Conservation (phyloP, 192 early-diverging fungal species). For the Chytriomyces sp. region DNA sequence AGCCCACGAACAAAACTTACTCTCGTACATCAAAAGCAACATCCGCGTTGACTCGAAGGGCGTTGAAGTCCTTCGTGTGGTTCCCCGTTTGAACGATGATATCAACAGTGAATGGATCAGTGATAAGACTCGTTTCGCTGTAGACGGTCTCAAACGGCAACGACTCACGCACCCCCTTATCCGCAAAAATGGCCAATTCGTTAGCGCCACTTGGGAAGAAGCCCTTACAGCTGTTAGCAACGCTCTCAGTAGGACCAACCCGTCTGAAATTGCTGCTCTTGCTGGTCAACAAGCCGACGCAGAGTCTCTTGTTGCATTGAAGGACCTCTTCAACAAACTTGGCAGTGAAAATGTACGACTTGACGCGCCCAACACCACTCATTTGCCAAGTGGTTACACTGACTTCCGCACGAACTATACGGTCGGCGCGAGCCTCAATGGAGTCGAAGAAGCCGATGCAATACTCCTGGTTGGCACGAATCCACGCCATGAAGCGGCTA, state of each 20-base stretch:
- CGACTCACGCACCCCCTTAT: conserved; percentile 90
- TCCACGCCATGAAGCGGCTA: conserved; percentile 93
- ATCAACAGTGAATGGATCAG: conserved; percentile 99
- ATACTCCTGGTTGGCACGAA: conserved; percentile 92
- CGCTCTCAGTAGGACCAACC: conserved; percentile 60
- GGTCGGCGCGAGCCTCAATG: conserved; percentile 80
- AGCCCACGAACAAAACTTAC: no score
- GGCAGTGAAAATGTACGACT: conserved; percentile 85
- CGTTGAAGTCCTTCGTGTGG: conserved; percentile 92
- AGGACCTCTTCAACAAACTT: conserved; percentile 88
- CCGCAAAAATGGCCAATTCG: conserved; percentile 80
- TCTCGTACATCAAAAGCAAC: no score
- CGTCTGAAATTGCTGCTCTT: conserved; percentile 74
- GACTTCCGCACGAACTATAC: conserved; percentile 92
- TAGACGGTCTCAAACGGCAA: conserved; percentile 95
- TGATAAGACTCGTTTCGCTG: conserved; percentile 94
- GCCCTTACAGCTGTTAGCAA: conserved; percentile 76
- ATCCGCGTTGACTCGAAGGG: conserved; percentile 96
- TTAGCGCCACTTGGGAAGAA: conserved; percentile 82
- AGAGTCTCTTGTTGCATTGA: conserved; percentile 89
- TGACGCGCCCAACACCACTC: conserved; percentile 61
- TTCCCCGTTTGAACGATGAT: conserved; percentile 96
- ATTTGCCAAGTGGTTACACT: conserved; percentile 51
- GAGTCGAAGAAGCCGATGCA: conserved; percentile 91
- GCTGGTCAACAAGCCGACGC: conserved; percentile 94